Evolutionary conservation across 129 eudicot genomes (phyloP), one percentile per base, ranked within the genome.

Genomic region (Helianthus tuberosus): DNA sequence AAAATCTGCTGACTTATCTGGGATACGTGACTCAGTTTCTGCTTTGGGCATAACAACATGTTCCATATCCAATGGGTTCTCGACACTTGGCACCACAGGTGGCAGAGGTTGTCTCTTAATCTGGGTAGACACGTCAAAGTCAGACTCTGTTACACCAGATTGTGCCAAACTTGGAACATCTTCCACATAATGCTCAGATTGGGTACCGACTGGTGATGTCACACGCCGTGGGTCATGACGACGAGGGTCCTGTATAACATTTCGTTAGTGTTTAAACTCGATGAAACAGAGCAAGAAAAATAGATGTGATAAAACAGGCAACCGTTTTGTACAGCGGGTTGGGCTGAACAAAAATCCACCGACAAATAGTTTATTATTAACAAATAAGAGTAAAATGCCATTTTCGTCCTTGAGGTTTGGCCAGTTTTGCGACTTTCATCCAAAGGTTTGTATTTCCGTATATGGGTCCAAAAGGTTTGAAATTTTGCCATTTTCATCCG

Each of bases 161-260:
- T 75, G 85, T 16, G 78, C 50, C 60, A 76, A 9, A 70, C 46
- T 68, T 35, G 78, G 39, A 75, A 72, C 80, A 72, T 88, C 91
- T 70, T 95, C 97, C 50, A 65, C 54, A 51, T 55, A 46, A 75
- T 83, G 82, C 46, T 69, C 74, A 29, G 96, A 68, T 58, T 83
- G 80, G 35, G 72, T 78, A 61, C 79, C 98, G 73, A 58, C 85
- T n/a, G 93, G 83, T 48, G 69, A 82, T 12, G 78, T 60, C 20
- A 46, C 64, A 46, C 99, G 90, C 68, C 99, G 77, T 6, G 99
- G 99, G 69, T 95, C 99, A 83, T 80, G 85, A 74, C 97, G 97
- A 23, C 99, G 99, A 8, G 96, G 97, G 77, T 95, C 99, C 99
- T 95, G 87, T 62, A 84, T 47, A 80, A 50, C 58, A 55, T 64